Conservation (phyloP, 495 filamentous ascomycete species). For the Penicillium tannophilum region DNA sequence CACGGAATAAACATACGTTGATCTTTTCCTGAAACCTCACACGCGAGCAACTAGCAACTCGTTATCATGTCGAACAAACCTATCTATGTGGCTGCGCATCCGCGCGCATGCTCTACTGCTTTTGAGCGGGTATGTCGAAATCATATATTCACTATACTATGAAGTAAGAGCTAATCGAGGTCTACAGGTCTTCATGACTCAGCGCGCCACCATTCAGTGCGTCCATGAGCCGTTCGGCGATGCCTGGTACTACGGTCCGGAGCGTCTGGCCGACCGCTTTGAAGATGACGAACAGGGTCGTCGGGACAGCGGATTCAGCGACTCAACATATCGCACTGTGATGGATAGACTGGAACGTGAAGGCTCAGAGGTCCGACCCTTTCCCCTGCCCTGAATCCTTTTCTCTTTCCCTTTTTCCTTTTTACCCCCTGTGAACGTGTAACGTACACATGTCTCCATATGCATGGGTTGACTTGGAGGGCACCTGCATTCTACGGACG, state of each 20-base stretch:
- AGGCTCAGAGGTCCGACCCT: conserved; percentile 63
- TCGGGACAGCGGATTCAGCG: conserved; percentile 70
- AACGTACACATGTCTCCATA: background rate
- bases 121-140: conserved; percentile 76
- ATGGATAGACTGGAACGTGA: conserved; percentile 69
- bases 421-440: conserved; percentile 5
- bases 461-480: background rate
- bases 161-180: conserved; percentile 2
- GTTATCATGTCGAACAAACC: conserved; percentile 72
- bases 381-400: conserved; percentile 20
- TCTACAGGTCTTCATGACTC: conserved; percentile 90
- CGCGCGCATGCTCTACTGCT: conserved; percentile 89
- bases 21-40: background rate
- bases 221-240: conserved; percentile 97
- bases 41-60: background rate
- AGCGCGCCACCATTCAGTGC: conserved; percentile 73
- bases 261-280: conserved; percentile 77
- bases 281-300: conserved; percentile 70
- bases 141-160: background rate
- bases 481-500: conserved; percentile 3
- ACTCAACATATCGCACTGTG: conserved; percentile 75
- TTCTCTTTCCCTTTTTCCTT: conserved; percentile 16
- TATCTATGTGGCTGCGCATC: conserved; percentile 92
- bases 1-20: too few species aligned
- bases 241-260: conserved; percentile 92